A percentile compares a stretch with the other conserved stretches of the same genome.
Evolutionary conservation across 495 filamentous ascomycete genomes (phyloP).

Genomic region (Acidiella bohemica): DNA sequence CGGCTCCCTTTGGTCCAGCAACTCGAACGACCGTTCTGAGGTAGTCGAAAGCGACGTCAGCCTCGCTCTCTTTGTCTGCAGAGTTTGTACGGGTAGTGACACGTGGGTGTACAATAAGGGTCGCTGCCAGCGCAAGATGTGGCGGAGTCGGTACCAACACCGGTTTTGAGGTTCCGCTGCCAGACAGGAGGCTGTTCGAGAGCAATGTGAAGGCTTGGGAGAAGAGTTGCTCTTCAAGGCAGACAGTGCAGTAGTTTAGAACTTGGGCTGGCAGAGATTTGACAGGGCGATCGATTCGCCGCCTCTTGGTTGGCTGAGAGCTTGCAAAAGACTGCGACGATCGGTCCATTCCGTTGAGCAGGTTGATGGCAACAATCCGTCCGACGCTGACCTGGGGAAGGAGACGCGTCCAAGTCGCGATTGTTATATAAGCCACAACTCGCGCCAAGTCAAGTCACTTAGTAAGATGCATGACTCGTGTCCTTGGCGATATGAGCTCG

Average conservation of each 20-base stretch:
- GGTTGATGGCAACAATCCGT: too few relatives aligned
- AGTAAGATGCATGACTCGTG: too few relatives aligned
- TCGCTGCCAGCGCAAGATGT: constrained; percentile 54
- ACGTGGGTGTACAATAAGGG: constrained; percentile 54
- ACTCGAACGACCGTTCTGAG: constrained; percentile 41
- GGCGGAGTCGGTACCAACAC: constrained; percentile 39
- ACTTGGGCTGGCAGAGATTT: constrained; percentile 47
- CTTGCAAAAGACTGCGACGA: too few relatives aligned
- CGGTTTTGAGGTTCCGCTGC: constrained; percentile 29
- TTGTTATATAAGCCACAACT: too few relatives aligned
- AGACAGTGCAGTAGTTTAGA: constrained; percentile 51
- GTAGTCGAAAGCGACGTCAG: constrained; percentile 43
- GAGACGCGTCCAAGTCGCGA: too few relatives aligned
- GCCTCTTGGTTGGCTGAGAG: background rate
- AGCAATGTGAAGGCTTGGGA: constrained; percentile 56
- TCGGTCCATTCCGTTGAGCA: too few relatives aligned
- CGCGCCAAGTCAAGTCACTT: too few relatives aligned
- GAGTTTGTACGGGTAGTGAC: constrained; percentile 48
- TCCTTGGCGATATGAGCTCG: too few relatives aligned
- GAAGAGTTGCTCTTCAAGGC: constrained; percentile 64
- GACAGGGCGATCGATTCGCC: constrained; percentile 29
- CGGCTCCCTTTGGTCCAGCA: constrained; percentile 38
- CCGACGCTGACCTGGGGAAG: too few relatives aligned
- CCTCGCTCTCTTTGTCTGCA: constrained; percentile 38
- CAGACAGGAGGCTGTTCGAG: constrained; percentile 46